Evolutionary conservation across 805 yeast species (phyloP), one percentile per base, ranked within the genome.

Genomic region (Brettanomyces anomalus): DNA sequence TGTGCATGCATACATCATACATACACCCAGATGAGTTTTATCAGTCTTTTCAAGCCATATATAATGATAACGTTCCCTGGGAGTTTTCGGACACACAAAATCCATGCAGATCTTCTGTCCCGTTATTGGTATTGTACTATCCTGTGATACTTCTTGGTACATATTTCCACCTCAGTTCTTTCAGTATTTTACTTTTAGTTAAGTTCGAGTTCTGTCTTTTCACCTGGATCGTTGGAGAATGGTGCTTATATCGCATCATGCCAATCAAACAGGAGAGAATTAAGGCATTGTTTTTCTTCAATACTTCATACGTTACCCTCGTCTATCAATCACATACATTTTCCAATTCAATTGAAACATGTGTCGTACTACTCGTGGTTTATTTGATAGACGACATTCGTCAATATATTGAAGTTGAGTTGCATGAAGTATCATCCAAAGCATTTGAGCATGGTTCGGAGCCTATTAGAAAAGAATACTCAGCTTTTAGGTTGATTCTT

Each of bases 1-100:
- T 86, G 37, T 79, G 84, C 0, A 57, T 84, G 2, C 77, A 82
- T 43, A 72, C 82, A 26, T 85, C 96, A 0, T 93, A 94, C 57
- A 79, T 93, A 39, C 99, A 94, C 52, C 99, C 99, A 0, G 99
- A 93, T 67, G 99, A 93, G 64, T 96, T 89, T 59, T 85, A 86
- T 58, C 99, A 94, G 59, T 76, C 81, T n/a, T 74, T 94, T 39
- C 94, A 88, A 58, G 81, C 83, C 0, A 55, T 90, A 19, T 69
- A 79, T 11, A 57, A 60, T 67, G 62, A 57, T 63, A 65, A 68
- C 13, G 53, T 71, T 1, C 89, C 97, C 0, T 90, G 98, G 98
- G 98, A 90, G 58, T 93, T 85, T 61, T 52, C 62, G 4, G 66
- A 60, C 2, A 52, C 48, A 2, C 28, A 54, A 30, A 41, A 57